Conservation (phyloP, 768 basidiomycete species). For the Rhizopogon roseolus region DNA sequence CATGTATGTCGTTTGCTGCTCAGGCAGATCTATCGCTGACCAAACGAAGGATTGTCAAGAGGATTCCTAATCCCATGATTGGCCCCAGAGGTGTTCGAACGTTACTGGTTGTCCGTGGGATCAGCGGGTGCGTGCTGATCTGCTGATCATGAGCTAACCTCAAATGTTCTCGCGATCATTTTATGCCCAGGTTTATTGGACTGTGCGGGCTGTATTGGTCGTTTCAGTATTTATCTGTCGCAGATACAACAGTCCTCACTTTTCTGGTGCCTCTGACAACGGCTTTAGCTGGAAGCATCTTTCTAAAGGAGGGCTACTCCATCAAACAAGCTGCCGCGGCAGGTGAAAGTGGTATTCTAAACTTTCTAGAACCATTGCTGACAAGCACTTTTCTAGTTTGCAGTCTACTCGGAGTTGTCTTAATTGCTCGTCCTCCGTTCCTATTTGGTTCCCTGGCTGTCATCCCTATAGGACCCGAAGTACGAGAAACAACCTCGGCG, state of each 20-base stretch:
- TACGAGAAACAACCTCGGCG: conserved; percentile 15
- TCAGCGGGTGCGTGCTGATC: conserved; percentile 47
- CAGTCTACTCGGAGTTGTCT: conserved; percentile 70
- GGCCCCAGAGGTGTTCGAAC: conserved; percentile 67
- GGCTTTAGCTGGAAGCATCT: conserved; percentile 54
- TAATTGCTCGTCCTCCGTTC: conserved; percentile 75
- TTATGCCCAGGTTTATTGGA: conserved; percentile 60
- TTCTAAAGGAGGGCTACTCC: conserved; percentile 59
- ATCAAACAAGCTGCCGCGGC: conserved; percentile 53
- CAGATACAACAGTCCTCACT: conserved; percentile 71
- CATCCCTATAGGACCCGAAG: neutral
- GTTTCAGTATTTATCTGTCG: conserved; percentile 68
- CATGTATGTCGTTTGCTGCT: conserved; percentile 32
- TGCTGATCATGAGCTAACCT: neutral
- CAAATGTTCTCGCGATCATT: neutral
- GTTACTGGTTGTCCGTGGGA: conserved; percentile 52
- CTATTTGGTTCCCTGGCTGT: conserved; percentile 50
- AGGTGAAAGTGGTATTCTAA: conserved; percentile 20
- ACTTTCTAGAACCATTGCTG: neutral
- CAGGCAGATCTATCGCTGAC: neutral
- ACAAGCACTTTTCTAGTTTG: conserved; percentile 34
- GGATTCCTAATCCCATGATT: conserved; percentile 51
- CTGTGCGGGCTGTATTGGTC: conserved; percentile 68
- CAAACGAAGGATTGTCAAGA: conserved; percentile 29
- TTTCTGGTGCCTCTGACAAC: conserved; percentile 71